A percentile compares a stretch with the other conserved stretches of the same genome.
Conservation (phyloP, 192 early-diverging fungal genomes). For the Chytriomyces sp. region DNA sequence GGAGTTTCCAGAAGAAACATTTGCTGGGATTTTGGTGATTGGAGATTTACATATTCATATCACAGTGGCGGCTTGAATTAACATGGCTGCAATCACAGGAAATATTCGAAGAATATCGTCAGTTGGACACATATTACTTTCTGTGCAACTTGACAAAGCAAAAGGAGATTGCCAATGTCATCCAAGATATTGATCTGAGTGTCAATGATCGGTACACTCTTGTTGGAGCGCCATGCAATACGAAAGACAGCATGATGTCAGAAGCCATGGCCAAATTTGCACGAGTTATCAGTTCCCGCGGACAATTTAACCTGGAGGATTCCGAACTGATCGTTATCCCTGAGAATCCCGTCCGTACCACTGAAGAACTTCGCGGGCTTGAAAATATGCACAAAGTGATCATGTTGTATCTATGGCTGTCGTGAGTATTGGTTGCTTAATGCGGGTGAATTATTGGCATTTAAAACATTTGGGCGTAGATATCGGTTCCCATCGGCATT, state of each 20-base stretch:
- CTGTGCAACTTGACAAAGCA: slow-evolving; percentile 74
- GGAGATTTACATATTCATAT: too few species aligned
- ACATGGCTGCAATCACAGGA: slow-evolving; percentile 19
- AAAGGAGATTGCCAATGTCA: slow-evolving; percentile 65
- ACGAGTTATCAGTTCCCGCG: slow-evolving; percentile 41
- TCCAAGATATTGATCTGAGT: slow-evolving; percentile 61
- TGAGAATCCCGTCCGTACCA: slow-evolving; percentile 25
- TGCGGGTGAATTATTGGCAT: background rate
- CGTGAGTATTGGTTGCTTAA: slow-evolving; percentile 14
- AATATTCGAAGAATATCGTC: slow-evolving; percentile 75
- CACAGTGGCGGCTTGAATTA: too few species aligned
- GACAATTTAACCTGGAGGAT: slow-evolving; percentile 53
- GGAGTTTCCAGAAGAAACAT: slow-evolving; percentile 66
- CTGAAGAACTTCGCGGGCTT: slow-evolving; percentile 54
- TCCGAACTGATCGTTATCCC: slow-evolving; percentile 54
- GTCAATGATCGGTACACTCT: slow-evolving; percentile 77
- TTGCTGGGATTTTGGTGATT: slow-evolving; percentile 64
- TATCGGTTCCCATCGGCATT: slow-evolving; percentile 68
- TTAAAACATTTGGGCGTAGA: slow-evolving; percentile 32
- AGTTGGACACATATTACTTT: slow-evolving; percentile 70
- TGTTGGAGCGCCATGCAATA: slow-evolving; percentile 67
- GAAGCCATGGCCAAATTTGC: slow-evolving; percentile 34
- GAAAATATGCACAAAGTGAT: slow-evolving; percentile 78
- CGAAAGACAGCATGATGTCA: slow-evolving; percentile 35
- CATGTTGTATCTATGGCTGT: slow-evolving; percentile 88